Evolutionary conservation across 805 yeast genomes (phyloP), one percentile per base, ranked within the genome.

Genomic region (Candida peoriensis): DNA sequence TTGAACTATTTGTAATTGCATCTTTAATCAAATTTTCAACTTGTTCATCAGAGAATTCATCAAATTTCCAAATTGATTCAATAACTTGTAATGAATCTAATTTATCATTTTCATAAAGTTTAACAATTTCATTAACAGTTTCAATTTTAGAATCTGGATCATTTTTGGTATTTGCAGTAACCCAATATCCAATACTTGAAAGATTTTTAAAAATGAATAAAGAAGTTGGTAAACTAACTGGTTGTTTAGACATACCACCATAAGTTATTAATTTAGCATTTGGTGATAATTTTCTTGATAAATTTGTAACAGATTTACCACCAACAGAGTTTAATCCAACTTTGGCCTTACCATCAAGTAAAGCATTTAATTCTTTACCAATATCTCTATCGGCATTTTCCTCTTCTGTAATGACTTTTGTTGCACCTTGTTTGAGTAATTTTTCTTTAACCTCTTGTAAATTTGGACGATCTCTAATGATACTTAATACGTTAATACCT

Each of bases 171-270:
- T 77, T 77, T 28, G 66, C 76, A 10, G 96, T 83, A 38, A 88
- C 78, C 99, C 99, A 93, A 64, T 84, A 93, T 0, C 99, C 99
- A 20, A 78, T 74, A 34, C 88, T 78, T 6, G 82, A 78, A 37
- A 93, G 61, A 53, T 89, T 83, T 60, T 90, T 93, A 69, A 93
- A 93, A 44, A 93, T 89, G 54, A 85, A 85, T 40, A 85, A 64
- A 0, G 95, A 76, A 1, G 96, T 87, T 25, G 97, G 96, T 37
- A 93, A 61, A n/a, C 76, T 73, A 9, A 93, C 94, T 2, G 98
- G 98, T 62, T 86, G 89, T 68, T 81, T 78, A 4, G 97, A 86
- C 98, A 93, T 93, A 24, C 95, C 97, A 22, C 99, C 99, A 54
- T 93, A 93, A 1, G 97, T 87, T 47, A 88, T 75, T 68, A 93